A percentile compares a stretch with the other conserved stretches of the same genome.
These are phyloP conservation scores for Voacanga thouarsii DNA, from an alignment of 257 asterid genomes.

Conservation along the genomic window DNA sequence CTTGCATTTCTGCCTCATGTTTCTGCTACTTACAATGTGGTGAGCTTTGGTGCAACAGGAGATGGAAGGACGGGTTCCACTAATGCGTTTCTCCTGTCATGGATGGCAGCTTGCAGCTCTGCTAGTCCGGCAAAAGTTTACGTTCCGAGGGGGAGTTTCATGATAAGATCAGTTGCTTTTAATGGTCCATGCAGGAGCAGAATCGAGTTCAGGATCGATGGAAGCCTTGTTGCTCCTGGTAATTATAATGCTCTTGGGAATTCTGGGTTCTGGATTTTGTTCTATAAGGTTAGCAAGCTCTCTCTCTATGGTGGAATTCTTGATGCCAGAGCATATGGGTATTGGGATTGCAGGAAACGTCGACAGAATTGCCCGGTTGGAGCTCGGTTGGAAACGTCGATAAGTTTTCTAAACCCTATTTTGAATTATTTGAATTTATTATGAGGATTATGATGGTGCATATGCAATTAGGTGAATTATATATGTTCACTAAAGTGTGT, in stretches of 20 bases:
- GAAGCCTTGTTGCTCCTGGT: conserved; percentile 56
- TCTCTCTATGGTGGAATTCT: conserved; percentile 56
- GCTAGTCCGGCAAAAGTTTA: conserved; percentile 45
- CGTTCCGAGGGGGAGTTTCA: conserved; percentile 55
- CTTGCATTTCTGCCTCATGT: conserved; percentile 15
- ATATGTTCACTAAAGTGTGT: too few species aligned
- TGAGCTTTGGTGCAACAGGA: conserved; percentile 57
- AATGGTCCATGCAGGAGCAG: conserved; percentile 59
- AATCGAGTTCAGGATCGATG: conserved; percentile 44
- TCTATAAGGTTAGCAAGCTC: conserved; percentile 53
- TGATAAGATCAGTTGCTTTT: conserved; percentile 41
- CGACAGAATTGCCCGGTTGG: conserved; percentile 52
- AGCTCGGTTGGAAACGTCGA: too few species aligned
- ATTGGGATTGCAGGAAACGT: conserved; percentile 53
- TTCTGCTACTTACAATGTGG: conserved; percentile 39
- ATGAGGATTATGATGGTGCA: too few species aligned
- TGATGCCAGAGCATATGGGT: conserved; percentile 55
- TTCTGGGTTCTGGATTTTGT: conserved; percentile 58
- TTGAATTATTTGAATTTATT: too few species aligned
- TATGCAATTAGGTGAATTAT: too few species aligned
- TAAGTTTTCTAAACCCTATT: too few species aligned
- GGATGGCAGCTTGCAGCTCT: conserved; percentile 71
- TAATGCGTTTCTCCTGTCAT: conserved; percentile 48
- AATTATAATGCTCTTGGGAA: conserved; percentile 41
- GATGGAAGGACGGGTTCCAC: conserved; percentile 75